Evolutionary conservation across 345 rosid genomes (phyloP).

Genomic region (Eucalyptus cloeziana): DNA sequence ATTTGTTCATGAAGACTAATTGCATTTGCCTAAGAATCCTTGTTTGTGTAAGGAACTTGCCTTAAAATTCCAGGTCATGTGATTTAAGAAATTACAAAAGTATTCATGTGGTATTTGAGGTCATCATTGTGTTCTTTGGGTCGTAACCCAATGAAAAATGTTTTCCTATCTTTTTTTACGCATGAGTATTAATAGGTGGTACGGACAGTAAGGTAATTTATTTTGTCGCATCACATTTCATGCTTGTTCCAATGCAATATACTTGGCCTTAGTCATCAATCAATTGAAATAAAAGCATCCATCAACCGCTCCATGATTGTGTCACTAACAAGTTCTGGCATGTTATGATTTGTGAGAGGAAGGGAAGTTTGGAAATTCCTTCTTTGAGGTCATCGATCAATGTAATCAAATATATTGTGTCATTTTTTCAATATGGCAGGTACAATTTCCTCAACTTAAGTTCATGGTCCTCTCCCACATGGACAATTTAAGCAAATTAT

Average conservation of each 20-base stretch:
- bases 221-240: neutral
- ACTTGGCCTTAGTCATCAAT: accelerated
- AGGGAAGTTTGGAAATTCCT: neutral
- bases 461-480: neutral
- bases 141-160: accelerated
- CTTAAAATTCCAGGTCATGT: neutral
- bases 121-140: neutral
- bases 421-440: neutral
- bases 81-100: neutral
- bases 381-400: neutral
- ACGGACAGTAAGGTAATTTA: accelerated
- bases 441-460: accelerated
- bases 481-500: neutral
- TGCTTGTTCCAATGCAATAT: neutral
- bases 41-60: accelerated
- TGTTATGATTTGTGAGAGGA: neutral
- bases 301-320: neutral
- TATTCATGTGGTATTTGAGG: neutral
- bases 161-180: neutral
- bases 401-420: neutral
- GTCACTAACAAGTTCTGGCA: neutral
- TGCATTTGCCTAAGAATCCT: accelerated
- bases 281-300: neutral
- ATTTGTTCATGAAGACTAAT: neutral
- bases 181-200: accelerated